A percentile compares a stretch with the other conserved stretches of the same genome.
phyloP scores from a whole-genome alignment of 176 grass and related monocot genomes.

The Areca catechu region DNA sequence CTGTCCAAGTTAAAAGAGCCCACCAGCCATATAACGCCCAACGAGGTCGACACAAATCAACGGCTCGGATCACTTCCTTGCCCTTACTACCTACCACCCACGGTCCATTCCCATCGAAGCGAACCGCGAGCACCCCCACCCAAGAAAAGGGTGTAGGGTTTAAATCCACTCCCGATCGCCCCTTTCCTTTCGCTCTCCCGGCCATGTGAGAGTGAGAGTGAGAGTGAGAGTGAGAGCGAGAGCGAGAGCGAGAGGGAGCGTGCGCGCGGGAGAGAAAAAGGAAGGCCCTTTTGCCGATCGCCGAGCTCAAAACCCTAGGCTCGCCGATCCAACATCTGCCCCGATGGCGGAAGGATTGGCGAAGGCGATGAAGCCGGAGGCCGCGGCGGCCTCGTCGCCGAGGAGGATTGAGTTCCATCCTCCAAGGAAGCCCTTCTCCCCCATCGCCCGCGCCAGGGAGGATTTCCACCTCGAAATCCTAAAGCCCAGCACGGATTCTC shows the following conservation, averaged over 20 bases:
- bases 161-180: constrained; percentile 15
- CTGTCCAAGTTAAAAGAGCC: too few species aligned
- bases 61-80: too few species aligned
- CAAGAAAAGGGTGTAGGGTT: constrained; percentile 35
- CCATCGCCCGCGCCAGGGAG: constrained; percentile 10
- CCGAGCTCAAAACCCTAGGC: not conserved
- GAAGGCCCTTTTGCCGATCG: too few species aligned
- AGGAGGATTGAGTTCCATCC: constrained; percentile 75
- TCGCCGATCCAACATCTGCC: not conserved
- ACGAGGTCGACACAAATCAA: too few species aligned
- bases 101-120: too few species aligned
- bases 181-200: constrained; percentile 15
- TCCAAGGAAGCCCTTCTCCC: constrained; percentile 29
- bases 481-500: constrained; percentile 33
- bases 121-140: too few species aligned
- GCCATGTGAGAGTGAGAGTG: not conserved
- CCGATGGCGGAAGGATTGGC: constrained; percentile 2
- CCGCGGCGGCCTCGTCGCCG: constrained; percentile 2
- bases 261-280: not conserved
- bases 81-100: too few species aligned
- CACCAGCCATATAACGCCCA: too few species aligned
- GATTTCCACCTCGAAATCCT: constrained; percentile 76
- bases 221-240: not conserved
- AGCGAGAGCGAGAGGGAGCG: not conserved
- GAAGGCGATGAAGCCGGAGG: constrained; percentile 20